A percentile compares a stretch with the other conserved stretches of the same genome.
These are phyloP conservation scores for Aspergillus wentii DNA, from an alignment of 495 filamentous ascomycete species.

Conservation along the genomic window DNA sequence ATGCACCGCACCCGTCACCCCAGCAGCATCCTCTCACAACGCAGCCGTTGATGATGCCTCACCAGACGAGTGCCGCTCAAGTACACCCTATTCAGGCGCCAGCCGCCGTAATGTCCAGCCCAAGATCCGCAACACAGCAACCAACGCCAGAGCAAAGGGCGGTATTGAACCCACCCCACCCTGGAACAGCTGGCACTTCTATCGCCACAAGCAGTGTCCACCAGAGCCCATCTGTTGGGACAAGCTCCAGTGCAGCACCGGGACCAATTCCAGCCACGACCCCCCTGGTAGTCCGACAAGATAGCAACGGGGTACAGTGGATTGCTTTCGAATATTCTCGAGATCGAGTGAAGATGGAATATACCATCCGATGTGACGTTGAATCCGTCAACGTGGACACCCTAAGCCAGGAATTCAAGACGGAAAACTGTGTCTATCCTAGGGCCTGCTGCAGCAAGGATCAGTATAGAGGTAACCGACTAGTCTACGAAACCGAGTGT, in stretches of 20 bases:
- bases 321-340: constrained; percentile 98
- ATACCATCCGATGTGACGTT: constrained; percentile 96
- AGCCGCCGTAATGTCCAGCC: constrained; percentile 27
- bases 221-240: constrained; percentile 32
- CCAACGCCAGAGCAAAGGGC: constrained; percentile 31
- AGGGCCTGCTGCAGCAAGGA: constrained; percentile 93
- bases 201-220: constrained; percentile 50
- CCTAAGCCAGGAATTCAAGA: constrained; percentile 84
- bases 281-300: constrained; percentile 88
- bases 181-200: constrained; percentile 44
- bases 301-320: constrained; percentile 97
- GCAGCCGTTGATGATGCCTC: constrained; percentile 62
- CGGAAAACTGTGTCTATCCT: constrained; percentile 96
- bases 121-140: constrained; percentile 43
- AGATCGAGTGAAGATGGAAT: constrained; percentile 98
- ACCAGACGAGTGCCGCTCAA: constrained; percentile 55
- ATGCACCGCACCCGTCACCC: constrained; percentile 67
- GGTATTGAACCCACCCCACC: constrained; percentile 36
- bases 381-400: constrained; percentile 91
- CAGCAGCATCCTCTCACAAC: constrained; percentile 62
- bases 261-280: constrained; percentile 98
- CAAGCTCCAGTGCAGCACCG: constrained; percentile 88
- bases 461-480: constrained; percentile 88
- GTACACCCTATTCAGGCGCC: constrained; percentile 44
- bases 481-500: constrained; percentile 97